Conservation (phyloP, 495 filamentous ascomycete genomes). For the Cercophora sp. region DNA sequence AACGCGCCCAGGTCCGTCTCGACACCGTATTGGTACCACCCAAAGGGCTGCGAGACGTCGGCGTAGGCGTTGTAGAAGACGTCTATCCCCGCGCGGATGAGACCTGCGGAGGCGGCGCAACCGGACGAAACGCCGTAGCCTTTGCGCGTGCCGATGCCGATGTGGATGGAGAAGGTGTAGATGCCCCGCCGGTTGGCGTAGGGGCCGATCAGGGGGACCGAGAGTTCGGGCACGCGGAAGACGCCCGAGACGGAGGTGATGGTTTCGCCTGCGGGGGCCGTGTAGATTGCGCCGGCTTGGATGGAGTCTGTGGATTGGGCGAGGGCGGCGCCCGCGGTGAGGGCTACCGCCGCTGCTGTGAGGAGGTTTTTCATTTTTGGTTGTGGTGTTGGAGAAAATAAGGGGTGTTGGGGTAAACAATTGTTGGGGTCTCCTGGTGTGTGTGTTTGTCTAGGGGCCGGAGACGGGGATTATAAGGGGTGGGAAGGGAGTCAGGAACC, state of each 20-base stretch:
- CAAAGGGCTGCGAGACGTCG: constrained; percentile 17
- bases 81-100: constrained; percentile 27
- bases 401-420: too few relatives aligned
- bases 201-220: constrained; percentile 19
- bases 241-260: constrained; percentile 12
- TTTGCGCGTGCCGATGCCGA: constrained; percentile 21
- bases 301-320: background rate
- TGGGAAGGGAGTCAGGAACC: background rate
- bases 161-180: constrained; percentile 26
- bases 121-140: background rate
- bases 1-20: background rate
- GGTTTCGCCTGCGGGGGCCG: background rate
- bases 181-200: constrained; percentile 12
- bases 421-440: too few relatives aligned
- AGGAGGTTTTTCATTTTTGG: too few relatives aligned
- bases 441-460: too few relatives aligned
- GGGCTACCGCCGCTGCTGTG: background rate
- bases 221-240: constrained; percentile 19
- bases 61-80: constrained; percentile 22
- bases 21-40: constrained; percentile 20
- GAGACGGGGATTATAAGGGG: too few relatives aligned
- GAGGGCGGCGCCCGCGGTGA: background rate
- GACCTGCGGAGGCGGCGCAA: background rate
- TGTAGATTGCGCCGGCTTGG: constrained; percentile 7
- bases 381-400: too few relatives aligned